phyloP scores from a whole-genome alignment of 169 alveolate species.

The Cryptosporidium canis region DNA sequence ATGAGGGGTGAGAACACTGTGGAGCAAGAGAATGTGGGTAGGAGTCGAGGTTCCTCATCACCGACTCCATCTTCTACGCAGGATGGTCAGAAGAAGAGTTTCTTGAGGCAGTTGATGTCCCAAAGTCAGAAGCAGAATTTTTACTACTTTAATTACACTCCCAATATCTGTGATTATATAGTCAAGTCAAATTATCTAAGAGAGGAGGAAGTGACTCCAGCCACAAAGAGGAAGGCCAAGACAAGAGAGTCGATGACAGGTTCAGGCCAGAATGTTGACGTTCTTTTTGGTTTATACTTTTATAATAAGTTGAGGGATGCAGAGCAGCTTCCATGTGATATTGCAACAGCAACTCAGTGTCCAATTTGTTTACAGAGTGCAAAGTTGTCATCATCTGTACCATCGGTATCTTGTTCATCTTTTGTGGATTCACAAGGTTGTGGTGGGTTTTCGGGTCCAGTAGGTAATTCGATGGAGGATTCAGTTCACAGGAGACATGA shows the following conservation, averaged over 20 bases:
- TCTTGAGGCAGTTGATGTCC: constrained; percentile 29
- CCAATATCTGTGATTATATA: constrained; percentile 51
- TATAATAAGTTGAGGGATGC: constrained; percentile 32
- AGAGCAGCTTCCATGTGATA: constrained; percentile 62
- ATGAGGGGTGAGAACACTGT: background rate
- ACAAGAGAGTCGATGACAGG: background rate
- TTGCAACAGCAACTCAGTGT: constrained; percentile 70
- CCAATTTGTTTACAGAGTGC: background rate
- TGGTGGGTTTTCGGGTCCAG: no score
- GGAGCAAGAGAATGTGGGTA: background rate
- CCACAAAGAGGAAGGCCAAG: background rate
- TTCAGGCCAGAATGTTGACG: background rate
- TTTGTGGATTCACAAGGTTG: no score
- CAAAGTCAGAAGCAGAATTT: constrained; percentile 62
- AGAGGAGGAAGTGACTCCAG: background rate
- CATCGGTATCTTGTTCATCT: background rate
- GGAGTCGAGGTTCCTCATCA: background rate
- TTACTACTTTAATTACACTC: constrained; percentile 36
- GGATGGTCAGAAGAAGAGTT: constrained; percentile 12
- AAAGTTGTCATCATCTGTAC: background rate
- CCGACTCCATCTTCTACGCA: background rate
- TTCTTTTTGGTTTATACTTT: constrained; percentile 37
- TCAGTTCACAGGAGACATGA: no score
- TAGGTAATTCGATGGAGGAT: no score
- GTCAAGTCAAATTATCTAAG: background rate